phyloP scores from a whole-genome alignment of 805 yeast species.

The Monosporozyma siamensis region DNA sequence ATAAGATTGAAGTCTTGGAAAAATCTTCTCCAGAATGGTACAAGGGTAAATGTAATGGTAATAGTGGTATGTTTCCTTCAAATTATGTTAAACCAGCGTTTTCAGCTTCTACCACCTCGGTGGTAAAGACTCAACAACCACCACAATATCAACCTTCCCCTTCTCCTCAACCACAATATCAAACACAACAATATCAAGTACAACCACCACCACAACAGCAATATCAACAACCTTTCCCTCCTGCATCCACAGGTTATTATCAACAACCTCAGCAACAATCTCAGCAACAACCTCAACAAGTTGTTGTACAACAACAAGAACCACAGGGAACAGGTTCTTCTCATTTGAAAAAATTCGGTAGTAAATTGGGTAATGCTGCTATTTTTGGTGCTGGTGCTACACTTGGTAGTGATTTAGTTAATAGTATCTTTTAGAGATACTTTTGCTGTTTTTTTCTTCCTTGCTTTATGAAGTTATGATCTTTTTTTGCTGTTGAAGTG shows the following conservation, averaged over 20 bases:
- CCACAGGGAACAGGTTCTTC: constrained; percentile 26
- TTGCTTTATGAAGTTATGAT: background rate
- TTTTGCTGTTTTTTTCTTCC: background rate
- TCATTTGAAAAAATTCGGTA: constrained; percentile 53
- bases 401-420: constrained; percentile 73
- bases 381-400: constrained; percentile 96
- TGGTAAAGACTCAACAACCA: no score
- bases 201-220: constrained; percentile 4
- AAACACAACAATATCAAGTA: constrained; percentile 5
- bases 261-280: constrained; percentile 37
- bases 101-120: no score
- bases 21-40: constrained; percentile 84
- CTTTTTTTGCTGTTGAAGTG: background rate
- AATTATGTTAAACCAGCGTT: constrained; percentile 55
- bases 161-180: constrained; percentile 6
- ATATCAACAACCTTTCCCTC: constrained; percentile 11
- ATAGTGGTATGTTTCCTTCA: constrained; percentile 80
- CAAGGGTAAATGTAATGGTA: constrained; percentile 57
- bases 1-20: constrained; percentile 58
- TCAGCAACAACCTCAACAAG: constrained; percentile 31
- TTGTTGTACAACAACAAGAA: constrained; percentile 22
- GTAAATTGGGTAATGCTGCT: constrained; percentile 84
- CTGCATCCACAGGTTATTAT: constrained; percentile 22
- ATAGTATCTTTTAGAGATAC: constrained; percentile 47
- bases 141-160: constrained; percentile 7